Evolutionary conservation across 805 yeast genomes (phyloP).

Genomic region (Candida coquimbonensis): DNA sequence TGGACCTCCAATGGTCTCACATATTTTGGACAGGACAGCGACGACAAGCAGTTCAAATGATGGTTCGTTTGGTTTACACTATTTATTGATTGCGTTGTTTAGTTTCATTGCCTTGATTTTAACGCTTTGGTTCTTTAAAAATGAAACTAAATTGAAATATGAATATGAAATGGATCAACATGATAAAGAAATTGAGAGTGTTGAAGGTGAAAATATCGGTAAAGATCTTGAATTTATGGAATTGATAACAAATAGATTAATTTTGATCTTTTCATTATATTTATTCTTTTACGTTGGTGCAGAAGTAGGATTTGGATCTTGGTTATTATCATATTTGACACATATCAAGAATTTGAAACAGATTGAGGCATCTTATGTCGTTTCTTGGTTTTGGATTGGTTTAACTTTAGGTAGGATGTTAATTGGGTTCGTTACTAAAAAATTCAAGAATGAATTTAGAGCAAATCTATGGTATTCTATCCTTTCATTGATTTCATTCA

Average conservation of each 20-base stretch:
- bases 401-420: slow-evolving; percentile 55
- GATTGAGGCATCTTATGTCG: slow-evolving; percentile 49
- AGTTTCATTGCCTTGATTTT: slow-evolving; percentile 28
- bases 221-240: slow-evolving; percentile 4
- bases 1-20: slow-evolving; percentile 58
- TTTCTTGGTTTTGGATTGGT: slow-evolving; percentile 70
- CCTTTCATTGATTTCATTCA: slow-evolving; percentile 26
- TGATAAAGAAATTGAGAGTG: not conserved
- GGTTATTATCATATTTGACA: slow-evolving; percentile 60
- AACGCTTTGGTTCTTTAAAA: slow-evolving; percentile 38
- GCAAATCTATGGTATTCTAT: slow-evolving; percentile 29
- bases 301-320: slow-evolving; percentile 63
- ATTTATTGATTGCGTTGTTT: slow-evolving; percentile 26
- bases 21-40: slow-evolving; percentile 26
- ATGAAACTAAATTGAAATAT: slow-evolving; percentile 34
- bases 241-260: slow-evolving; percentile 25
- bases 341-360: slow-evolving; percentile 44
- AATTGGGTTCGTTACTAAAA: slow-evolving; percentile 47
- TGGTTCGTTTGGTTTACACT: slow-evolving; percentile 17
- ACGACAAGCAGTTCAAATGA: slow-evolving; percentile 9
- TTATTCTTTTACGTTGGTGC: slow-evolving; percentile 62
- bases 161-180: slow-evolving; percentile 4
- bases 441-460: slow-evolving; percentile 38
- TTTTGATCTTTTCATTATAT: slow-evolving; percentile 45
- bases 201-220: slow-evolving; percentile 14